These are phyloP conservation scores for Mycena maculata DNA, from an alignment of 768 basidiomycete genomes.

Conservation along the genomic window DNA sequence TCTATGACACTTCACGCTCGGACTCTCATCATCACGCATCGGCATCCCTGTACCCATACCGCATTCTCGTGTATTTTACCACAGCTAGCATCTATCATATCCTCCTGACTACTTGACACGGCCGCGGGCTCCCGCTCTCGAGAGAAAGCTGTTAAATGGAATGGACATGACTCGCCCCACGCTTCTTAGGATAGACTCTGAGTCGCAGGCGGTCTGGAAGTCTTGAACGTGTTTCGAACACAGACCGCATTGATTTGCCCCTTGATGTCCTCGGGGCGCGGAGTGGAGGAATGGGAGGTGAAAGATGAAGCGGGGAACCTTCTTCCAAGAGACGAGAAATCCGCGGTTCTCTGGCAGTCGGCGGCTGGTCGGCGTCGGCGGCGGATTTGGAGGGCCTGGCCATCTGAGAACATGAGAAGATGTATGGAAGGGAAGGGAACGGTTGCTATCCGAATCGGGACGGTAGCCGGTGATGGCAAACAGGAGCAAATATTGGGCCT, in stretches of 20 bases:
- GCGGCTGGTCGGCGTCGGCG: constrained; percentile 6
- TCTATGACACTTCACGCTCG: constrained; percentile 18
- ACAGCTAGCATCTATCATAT: constrained; percentile 10
- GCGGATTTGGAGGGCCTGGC: too few relatives aligned
- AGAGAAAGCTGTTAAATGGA: constrained; percentile 7
- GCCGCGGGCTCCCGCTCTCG: neutral
- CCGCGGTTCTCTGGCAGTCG: too few relatives aligned
- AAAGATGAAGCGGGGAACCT: too few relatives aligned
- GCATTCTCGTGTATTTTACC: constrained; percentile 28
- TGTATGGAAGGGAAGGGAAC: neutral
- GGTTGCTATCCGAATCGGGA: constrained; percentile 16
- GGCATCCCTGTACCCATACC: neutral
- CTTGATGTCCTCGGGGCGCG: too few relatives aligned
- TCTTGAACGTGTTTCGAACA: too few relatives aligned
- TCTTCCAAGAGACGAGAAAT: too few relatives aligned
- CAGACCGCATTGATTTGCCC: too few relatives aligned
- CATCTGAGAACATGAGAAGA: neutral
- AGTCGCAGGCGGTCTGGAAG: too few relatives aligned
- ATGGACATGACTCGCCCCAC: constrained; percentile 5
- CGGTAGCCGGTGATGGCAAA: constrained; percentile 4
- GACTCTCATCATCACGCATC: neutral
- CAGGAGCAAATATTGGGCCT: neutral
- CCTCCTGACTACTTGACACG: neutral
- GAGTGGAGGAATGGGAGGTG: too few relatives aligned
- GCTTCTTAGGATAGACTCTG: too few relatives aligned